Percentiles rank a stretch among this genome's conserved stretches.
Conservation (phyloP, 768 basidiomycete genomes). For the Hygrophorus pudorinus region DNA sequence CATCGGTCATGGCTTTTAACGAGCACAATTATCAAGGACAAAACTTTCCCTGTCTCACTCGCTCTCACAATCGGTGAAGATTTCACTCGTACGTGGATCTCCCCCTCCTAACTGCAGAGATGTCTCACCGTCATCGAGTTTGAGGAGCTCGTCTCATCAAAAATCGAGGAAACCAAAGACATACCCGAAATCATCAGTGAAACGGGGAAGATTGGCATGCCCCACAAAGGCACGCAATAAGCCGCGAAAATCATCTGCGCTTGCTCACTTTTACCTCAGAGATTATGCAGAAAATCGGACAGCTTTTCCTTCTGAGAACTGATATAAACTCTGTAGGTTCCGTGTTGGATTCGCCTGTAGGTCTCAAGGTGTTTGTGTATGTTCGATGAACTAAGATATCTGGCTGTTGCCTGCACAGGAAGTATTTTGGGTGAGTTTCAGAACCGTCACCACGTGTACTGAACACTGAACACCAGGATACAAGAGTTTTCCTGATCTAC, state of each 20-base stretch:
- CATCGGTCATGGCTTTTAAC: conserved; percentile 7
- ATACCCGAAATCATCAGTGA: conserved; percentile 90
- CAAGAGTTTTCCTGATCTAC: conserved; percentile 88
- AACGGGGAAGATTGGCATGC: conserved; percentile 90
- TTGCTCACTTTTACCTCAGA: conserved; percentile 28
- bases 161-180: conserved; percentile 94
- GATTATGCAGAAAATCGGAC: conserved; percentile 97
- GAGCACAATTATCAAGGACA: conserved; percentile 47
- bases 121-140: conserved; percentile 37
- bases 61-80: conserved; percentile 93
- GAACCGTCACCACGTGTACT: background rate
- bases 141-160: conserved; percentile 84
- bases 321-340: conserved; percentile 95
- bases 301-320: conserved; percentile 85
- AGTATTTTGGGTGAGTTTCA: conserved; percentile 75
- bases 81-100: conserved; percentile 57
- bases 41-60: conserved; percentile 93
- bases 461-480: background rate
- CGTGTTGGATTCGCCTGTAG: conserved; percentile 88
- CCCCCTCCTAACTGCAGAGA: background rate
- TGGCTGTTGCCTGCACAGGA: conserved; percentile 39
- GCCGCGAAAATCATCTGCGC: conserved; percentile 5
- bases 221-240: conserved; percentile 54
- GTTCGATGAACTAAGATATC: conserved; percentile 4
- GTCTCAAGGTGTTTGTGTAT: conserved; percentile 19